A percentile compares a stretch with the other conserved stretches of the same genome.
Evolutionary conservation across 169 alveolate species (phyloP).

Genomic region (Eimeria falciformis): DNA sequence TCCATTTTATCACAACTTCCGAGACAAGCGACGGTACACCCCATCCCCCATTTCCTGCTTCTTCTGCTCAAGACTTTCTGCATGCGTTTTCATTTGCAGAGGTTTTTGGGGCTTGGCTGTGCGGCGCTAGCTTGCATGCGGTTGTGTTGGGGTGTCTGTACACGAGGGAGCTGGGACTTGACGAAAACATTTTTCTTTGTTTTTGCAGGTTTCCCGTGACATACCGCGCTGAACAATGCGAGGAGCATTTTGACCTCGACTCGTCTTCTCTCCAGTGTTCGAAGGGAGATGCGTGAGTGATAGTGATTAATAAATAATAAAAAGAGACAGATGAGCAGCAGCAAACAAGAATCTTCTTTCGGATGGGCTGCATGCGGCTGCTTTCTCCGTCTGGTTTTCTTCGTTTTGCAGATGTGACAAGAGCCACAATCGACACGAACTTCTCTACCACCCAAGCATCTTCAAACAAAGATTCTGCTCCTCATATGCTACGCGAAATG

Average conservation of each 20-base stretch:
- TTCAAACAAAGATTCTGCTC: constrained; percentile 84
- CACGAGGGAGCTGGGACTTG: not conserved
- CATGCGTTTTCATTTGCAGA: not conserved
- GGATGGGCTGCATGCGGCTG: too few species aligned
- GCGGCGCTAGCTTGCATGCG: not conserved
- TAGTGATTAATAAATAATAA: not conserved
- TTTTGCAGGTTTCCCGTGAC: constrained; percentile 63
- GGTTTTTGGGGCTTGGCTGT: not conserved
- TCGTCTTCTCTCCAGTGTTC: constrained; percentile 59
- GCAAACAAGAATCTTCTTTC: not conserved
- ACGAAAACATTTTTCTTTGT: not conserved
- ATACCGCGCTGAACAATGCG: constrained; percentile 79
- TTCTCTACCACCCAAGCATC: constrained; percentile 76
- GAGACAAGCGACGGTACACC: constrained; percentile 76
- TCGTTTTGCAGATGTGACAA: constrained; percentile 67
- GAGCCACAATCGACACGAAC: constrained; percentile 79
- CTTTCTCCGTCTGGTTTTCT: too few species aligned
- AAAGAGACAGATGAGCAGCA: not conserved
- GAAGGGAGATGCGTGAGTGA: constrained; percentile 76
- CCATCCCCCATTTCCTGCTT: too few species aligned
- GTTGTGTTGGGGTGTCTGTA: not conserved
- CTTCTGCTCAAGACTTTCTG: not conserved
- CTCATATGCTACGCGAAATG: constrained; percentile 72
- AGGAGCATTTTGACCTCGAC: constrained; percentile 78
- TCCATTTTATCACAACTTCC: constrained; percentile 77